Evolutionary conservation across 2,329 filamentous ascomycete genomes (phyloP).

Genomic region (Penicillium sp.): DNA sequence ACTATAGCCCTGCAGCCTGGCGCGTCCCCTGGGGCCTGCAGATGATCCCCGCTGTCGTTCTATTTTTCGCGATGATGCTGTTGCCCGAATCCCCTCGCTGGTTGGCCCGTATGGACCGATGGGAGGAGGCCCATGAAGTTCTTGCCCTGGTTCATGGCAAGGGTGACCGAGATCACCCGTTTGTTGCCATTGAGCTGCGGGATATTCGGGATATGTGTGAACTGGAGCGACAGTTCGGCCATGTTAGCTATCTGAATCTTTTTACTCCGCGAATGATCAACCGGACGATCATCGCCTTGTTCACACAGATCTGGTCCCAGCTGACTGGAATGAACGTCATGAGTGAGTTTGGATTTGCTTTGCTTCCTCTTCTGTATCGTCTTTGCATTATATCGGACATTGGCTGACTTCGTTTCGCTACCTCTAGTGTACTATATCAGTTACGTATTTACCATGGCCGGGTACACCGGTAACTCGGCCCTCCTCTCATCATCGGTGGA

Average conservation of each 20-base stretch:
- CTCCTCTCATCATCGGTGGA: conserved; percentile 67
- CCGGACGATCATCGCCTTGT: conserved; percentile 68
- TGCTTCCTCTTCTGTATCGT: neutral
- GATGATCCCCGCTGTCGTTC: conserved; percentile 58
- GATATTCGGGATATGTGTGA: conserved; percentile 72
- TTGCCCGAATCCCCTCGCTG: conserved; percentile 62
- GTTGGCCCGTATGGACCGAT: conserved; percentile 61
- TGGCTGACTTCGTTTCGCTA: neutral
- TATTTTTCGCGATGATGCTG: conserved; percentile 54
- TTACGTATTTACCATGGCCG: conserved; percentile 67
- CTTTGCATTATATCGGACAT: neutral
- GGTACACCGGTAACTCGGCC: conserved; percentile 56
- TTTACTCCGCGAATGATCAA: conserved; percentile 70
- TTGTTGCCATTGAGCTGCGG: conserved; percentile 65
- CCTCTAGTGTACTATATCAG: conserved; percentile 65
- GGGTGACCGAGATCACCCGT: conserved; percentile 62
- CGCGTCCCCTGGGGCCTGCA: conserved; percentile 64
- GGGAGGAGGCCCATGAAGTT: conserved; percentile 52
- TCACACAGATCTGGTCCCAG: conserved; percentile 73
- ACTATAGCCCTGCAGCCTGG: conserved; percentile 60
- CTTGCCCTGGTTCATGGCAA: conserved; percentile 60
- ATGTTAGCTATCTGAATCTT: conserved; percentile 70
- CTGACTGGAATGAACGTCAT: conserved; percentile 36
- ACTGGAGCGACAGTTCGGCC: conserved; percentile 67
- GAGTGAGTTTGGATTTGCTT: conserved; percentile 1